A percentile compares a stretch with the other conserved stretches of the same genome.
Evolutionary conservation across 2,329 filamentous ascomycete genomes (phyloP).

Genomic region (Verticillium dahliae): DNA sequence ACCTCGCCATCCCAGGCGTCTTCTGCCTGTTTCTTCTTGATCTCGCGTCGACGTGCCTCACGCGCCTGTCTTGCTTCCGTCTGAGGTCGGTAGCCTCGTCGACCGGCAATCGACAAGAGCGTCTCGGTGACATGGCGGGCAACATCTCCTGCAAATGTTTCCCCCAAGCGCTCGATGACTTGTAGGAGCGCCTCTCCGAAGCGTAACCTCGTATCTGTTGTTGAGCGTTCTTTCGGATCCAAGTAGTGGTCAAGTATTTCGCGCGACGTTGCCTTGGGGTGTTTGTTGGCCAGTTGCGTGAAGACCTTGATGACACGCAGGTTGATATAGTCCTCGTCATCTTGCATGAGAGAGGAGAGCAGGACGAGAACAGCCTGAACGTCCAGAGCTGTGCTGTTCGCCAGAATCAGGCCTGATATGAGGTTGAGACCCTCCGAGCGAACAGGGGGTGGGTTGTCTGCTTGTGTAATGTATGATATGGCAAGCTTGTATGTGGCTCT

Average conservation of each 20-base stretch:
- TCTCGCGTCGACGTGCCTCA: conserved; percentile 39
- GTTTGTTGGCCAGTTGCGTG: conserved; percentile 51
- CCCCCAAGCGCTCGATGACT: conserved; percentile 54
- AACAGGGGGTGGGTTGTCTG: conserved; percentile 60
- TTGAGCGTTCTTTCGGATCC: conserved; percentile 51
- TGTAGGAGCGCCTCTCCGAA: conserved; percentile 63
- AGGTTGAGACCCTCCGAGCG: conserved; percentile 58
- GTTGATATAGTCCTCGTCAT: conserved; percentile 67
- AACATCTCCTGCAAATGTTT: conserved; percentile 46
- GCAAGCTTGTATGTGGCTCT: conserved; percentile 56
- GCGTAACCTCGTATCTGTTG: conserved; percentile 58
- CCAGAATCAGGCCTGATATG: conserved; percentile 48
- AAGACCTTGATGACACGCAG: conserved; percentile 61
- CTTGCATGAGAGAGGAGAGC: conserved; percentile 56
- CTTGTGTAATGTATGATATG: conserved; percentile 55
- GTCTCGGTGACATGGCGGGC: conserved; percentile 48
- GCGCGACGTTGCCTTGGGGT: conserved; percentile 54
- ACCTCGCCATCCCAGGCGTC: conserved; percentile 50
- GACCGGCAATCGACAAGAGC: conserved; percentile 57
- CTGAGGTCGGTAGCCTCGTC: conserved; percentile 54
- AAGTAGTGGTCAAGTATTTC: conserved; percentile 64
- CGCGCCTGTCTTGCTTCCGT: conserved; percentile 50
- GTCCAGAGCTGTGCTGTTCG: conserved; percentile 54
- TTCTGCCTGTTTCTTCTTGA: conserved; percentile 43
- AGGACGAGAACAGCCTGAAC: conserved; percentile 59